Base-by-base conservation (phyloP, 116 monocot species). In the Cymodocea nodosa region DNA sequence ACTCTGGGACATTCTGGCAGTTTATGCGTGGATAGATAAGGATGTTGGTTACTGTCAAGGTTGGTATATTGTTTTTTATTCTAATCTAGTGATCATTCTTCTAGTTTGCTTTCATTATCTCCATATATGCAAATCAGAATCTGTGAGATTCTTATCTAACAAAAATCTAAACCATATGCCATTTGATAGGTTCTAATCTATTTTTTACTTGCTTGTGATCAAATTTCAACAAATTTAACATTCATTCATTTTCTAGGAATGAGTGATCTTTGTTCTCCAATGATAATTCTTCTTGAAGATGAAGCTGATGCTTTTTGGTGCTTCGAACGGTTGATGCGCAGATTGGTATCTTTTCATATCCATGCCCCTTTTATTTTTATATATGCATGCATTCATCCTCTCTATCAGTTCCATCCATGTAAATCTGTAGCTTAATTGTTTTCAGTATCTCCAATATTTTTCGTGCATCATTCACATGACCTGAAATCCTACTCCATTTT, bases 281-380 rank as follows among this genome's bases (percentile, higher is more conserved):
- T 99, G 89, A 85, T 99, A 81, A 74, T 99, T 39, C 87, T 99
- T 56, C 83, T 92, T 67, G 83, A 99, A 49, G 99, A 99, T 75
- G 99, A 99, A 80, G 99, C 99, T 55, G 99, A 99, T 81, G 80
- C 99, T 52, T 99, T 92, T 79, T 99, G 99, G 99, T 92, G 86
- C 75, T 99, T 99, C 71, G 92, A 99, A 76, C 92, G 89, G 4
- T 75, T 99, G 74, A 99, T 99, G 99, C 82, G 89, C 56, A 88
- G 89, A 89, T 71, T 99, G 99, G 99, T 99, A 92, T 51, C 36
- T 12, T 68, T 56, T 51, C 23, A 48, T 25, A 51, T 66, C 50
- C 48, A 15, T 16, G 16, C 12, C n/a, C 51, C 22, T 52, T 68
- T 18, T 65, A 6, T 44, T 6, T 11, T 44, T 44, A 8, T 44